Base-by-base conservation (phyloP, 2,329 filamentous ascomycete species). In the Fusarium odoratissimum region DNA sequence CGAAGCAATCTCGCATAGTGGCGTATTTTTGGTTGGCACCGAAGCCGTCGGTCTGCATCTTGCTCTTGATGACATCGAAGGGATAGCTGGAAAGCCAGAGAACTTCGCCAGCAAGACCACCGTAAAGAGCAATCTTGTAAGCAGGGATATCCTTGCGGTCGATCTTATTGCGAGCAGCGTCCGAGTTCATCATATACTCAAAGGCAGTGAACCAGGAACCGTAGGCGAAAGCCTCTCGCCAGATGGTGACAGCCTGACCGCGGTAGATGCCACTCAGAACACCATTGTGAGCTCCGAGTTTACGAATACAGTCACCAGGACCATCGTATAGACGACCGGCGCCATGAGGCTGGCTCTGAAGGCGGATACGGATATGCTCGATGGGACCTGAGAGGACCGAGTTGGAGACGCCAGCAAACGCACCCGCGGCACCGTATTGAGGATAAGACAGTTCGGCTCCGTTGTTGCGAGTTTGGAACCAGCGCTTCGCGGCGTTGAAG, bases 41-140 rank as follows among this genome's bases (percentile, higher is more conserved):
- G 80, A 98, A 96, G 1, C 93, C 95, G 84, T 99, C 96, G 65
- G 92, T 97, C 89, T 99, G 96, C 95, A 98, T 98, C 90, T 97
- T 98, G 84, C 94, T 97, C 92, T 99, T 99, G 84, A 99, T 84
- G 33, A 99, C 95, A 83, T 99, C 96, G 74, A 99, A 92, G 28
- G 96, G 96, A 84, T 99, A 99, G 80, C 94, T 97, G 40, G 89
- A 88, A 61, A 99, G 86, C 96, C 96, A 99, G 64, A 99, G 88
- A 58, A 91, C 94, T 87, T 99, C 96, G 76, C 96, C 96, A 0
- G 96, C 96, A 44, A 99, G 83, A 48, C 96, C 96, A 73, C 96
- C 96, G 81, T 98, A 99, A 17, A 94, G 84, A 17, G 96, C 96
- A 55, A 99, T 90, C 84, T 97, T 98, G 82, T 91, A 91, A 58